Base-by-base conservation (phyloP, 768 basidiomycete species). In the Termitomyces sp. region DNA sequence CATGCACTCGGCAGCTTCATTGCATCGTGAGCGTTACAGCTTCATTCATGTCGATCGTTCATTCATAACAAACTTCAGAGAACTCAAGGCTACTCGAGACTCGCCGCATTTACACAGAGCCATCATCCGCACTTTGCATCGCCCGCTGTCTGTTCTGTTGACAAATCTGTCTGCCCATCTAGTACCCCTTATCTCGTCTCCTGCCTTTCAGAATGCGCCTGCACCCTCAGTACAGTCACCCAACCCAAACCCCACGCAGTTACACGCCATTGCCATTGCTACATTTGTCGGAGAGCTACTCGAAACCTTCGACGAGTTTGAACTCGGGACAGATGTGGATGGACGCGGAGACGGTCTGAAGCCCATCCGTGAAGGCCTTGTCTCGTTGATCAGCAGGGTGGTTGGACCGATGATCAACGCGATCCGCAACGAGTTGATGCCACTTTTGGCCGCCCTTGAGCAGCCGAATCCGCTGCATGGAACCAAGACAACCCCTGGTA, bases 261-360 rank as follows among this genome's bases (percentile, higher is more conserved):
- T 81, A 13, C 86, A 92, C 68, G 89, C 87, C 0, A 68, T 91
- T 44, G 84, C 83, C 1, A 73, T 88, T 40, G 81, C 85, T 3
- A 76, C 78, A 15, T 86, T 93, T 59, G 83, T 87, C 20, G 86
- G 85, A 41, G 91, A 93, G 64, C 71, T 92, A 45, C 74, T 91
- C 23, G 82, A 83, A 61, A 77, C 74, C 15, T 89, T 91, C 50
- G 87, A 91, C 66, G 77, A 83, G 20, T 70, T 88, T 29, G 75
- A 76, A 43, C 71, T 91, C 4, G 87, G 88, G 10, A 68, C 76
- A 6, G 85, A 89, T 47, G 70, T 71, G 23, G 87, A 89, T 57
- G 60, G 67, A 48, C 78, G 88, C 45, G 82, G 79, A 18, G 89
- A 91, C 58, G 87, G 86, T 1, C 69, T 93, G 47, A 87, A 83